Evolutionary conservation across 306 rosid species (phyloP).

Genomic region (Fragaria nilgerrensis): DNA sequence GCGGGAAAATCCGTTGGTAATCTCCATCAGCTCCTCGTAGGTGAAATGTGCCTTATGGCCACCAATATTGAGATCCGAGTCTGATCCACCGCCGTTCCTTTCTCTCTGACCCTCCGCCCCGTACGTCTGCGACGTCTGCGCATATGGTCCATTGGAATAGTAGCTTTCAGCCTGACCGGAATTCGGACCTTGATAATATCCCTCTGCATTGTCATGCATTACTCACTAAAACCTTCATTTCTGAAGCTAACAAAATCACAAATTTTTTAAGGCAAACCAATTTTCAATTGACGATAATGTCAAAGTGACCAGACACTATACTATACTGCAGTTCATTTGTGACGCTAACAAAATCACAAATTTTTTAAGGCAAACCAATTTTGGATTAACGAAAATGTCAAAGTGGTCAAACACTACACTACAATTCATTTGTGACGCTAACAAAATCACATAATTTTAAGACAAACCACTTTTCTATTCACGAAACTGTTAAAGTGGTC

Average conservation of each 20-base stretch:
- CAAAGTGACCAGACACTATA: too few species aligned
- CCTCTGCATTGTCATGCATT: constrained; percentile 34
- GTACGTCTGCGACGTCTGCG: constrained; percentile 29
- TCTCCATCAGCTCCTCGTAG: constrained; percentile 61
- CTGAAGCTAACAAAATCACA: neutral
- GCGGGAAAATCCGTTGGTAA: constrained; percentile 61
- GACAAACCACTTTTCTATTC: too few species aligned
- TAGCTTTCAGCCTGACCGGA: constrained; percentile 36
- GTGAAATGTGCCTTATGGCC: constrained; percentile 44
- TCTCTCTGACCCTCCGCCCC: constrained; percentile 39
- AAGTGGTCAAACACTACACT: too few species aligned
- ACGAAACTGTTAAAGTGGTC: too few species aligned
- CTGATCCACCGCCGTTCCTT: constrained; percentile 32
- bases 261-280: too few species aligned
- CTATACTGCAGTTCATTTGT: too few species aligned
- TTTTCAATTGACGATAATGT: too few species aligned
- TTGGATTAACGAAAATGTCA: too few species aligned
- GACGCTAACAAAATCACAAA: too few species aligned
- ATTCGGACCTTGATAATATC: constrained; percentile 43
- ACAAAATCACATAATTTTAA: too few species aligned
- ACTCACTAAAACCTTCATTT: constrained; percentile 8
- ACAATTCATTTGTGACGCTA: too few species aligned
- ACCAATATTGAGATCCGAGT: constrained; percentile 30
- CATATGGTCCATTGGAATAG: constrained; percentile 29
- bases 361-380: too few species aligned